Evolutionary conservation across 805 yeast species (phyloP).

Genomic region (Wickerhamomyces bisporus): DNA sequence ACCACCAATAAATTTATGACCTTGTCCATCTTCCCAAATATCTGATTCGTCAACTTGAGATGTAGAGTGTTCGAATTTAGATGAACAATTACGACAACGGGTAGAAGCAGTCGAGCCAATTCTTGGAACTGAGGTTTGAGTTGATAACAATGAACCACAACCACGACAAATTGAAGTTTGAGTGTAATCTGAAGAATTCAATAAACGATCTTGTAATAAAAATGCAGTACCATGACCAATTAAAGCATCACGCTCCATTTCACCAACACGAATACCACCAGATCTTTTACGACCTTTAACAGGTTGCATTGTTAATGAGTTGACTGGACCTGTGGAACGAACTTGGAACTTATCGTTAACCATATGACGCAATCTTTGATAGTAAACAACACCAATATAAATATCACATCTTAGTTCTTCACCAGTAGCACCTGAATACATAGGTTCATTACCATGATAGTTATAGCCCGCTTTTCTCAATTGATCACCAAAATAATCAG

Average conservation of each 20-base stretch:
- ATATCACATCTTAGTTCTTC: slow-evolving; percentile 95
- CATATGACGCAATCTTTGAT: slow-evolving; percentile 98
- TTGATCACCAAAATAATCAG: slow-evolving; percentile 96
- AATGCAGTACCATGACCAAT: slow-evolving; percentile 98
- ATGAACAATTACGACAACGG: slow-evolving; percentile 90
- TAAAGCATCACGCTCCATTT: slow-evolving; percentile 98
- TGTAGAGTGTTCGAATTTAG: slow-evolving; percentile 53
- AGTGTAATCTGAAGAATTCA: slow-evolving; percentile 94
- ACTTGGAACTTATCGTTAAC: slow-evolving; percentile 99
- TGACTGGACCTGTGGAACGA: slow-evolving; percentile 97
- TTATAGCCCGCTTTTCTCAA: slow-evolving; percentile 83
- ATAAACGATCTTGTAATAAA: slow-evolving; percentile 87
- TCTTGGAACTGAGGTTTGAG: slow-evolving; percentile 88
- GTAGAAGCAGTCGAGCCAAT: slow-evolving; percentile 74
- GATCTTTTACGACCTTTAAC: slow-evolving; percentile 98
- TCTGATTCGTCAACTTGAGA: slow-evolving; percentile 60
- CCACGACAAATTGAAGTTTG: slow-evolving; percentile 85
- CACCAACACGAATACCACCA: slow-evolving; percentile 99
- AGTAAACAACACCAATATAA: slow-evolving; percentile 94
- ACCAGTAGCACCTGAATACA: slow-evolving; percentile 98
- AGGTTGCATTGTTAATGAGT: slow-evolving; percentile 96
- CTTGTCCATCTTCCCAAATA: slow-evolving; percentile 97
- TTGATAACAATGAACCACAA: slow-evolving; percentile 88
- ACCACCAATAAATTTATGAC: slow-evolving; percentile 88
- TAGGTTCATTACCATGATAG: slow-evolving; percentile 97